Evolutionary conservation across 495 filamentous ascomycete species (phyloP), one percentile per base, ranked within the genome.

Genomic region (Apodospora peruviana): DNA sequence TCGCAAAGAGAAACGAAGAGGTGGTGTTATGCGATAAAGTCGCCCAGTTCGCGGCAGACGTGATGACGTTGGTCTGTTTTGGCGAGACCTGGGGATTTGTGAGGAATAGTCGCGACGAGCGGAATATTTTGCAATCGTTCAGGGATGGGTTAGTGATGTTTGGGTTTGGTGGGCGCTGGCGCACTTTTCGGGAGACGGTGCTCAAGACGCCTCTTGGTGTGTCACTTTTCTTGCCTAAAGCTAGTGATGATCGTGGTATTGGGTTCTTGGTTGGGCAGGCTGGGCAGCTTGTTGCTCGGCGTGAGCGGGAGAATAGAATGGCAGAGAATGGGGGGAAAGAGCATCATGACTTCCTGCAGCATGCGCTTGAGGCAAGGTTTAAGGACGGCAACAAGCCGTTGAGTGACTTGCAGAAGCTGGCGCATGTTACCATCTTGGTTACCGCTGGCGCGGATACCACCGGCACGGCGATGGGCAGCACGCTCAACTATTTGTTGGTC

Each of bases 371-470:
- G 19, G 47, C 47, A 3, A 22, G 24, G 2, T 14, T 43, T 17
- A 37, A 43, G n/a, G n/a, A n/a, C n/a, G n/a, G n/a, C 40, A 27
- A 19, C 5, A 24, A 40, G 3, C 38, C 38, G 2, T 29, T 50
- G 24, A 20, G 8, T 16, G 9, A 24, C 0, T 19, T 36, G 2
- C 44, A 53, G 24, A 53, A 53, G 17, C 43, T 18, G 16, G 50
- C 37, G 2, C 50, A 53, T 16, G 39, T 36, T 9, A 53, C 50
- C 17, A 11, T 53, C 8, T 14, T 48, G 16, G 57, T 73, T 44
- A 60, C 57, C 27, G 71, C 70, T 0, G 71, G 53, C 24, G 20
- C 64, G 56, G 57, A 66, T 49, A 65, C 69, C 2, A 71, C 68
- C 0, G 65, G 59, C 8, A 66, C 58, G 4, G 50, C 60, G 14